Evolutionary conservation across 139 green algal genomes (phyloP).

Genomic region (Chlamydomonas schloesseri): DNA sequence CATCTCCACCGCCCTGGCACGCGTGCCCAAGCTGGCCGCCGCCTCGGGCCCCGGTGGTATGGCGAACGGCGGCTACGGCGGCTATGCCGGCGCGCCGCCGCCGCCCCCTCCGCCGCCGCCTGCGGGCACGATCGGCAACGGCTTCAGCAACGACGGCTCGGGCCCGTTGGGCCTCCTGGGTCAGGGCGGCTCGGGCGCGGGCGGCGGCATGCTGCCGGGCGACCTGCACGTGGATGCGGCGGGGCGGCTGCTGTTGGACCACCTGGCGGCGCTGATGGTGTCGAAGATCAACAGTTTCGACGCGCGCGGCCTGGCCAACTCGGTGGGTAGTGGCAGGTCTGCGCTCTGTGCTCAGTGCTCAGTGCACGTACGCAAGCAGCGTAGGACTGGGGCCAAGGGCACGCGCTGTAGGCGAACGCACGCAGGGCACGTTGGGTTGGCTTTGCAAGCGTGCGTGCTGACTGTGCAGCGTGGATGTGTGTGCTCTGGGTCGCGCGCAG

Average conservation of each 20-base stretch:
- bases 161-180: too few species aligned
- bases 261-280: conserved; percentile 52
- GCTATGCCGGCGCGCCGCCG: neutral
- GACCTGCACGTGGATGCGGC: conserved; percentile 53
- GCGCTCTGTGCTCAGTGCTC: neutral
- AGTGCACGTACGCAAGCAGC: too few species aligned
- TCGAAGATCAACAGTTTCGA: conserved; percentile 62
- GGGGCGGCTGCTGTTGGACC: conserved; percentile 54
- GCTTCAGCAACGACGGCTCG: neutral
- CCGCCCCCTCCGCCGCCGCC: neutral
- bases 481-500: too few species aligned
- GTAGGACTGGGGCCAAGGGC: too few species aligned
- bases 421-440: too few species aligned
- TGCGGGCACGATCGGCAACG: neutral
- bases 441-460: too few species aligned
- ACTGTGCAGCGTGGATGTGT: too few species aligned
- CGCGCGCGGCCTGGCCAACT: conserved; percentile 69
- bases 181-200: neutral
- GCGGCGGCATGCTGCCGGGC: conserved; percentile 18
- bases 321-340: conserved; percentile 3
- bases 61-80: neutral
- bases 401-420: too few species aligned
- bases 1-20: conserved; percentile 75
- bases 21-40: conserved; percentile 73
- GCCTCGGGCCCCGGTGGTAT: neutral